phyloP scores from a whole-genome alignment of 2,329 filamentous ascomycete species.

The Pyrenochaeta sp. region DNA sequence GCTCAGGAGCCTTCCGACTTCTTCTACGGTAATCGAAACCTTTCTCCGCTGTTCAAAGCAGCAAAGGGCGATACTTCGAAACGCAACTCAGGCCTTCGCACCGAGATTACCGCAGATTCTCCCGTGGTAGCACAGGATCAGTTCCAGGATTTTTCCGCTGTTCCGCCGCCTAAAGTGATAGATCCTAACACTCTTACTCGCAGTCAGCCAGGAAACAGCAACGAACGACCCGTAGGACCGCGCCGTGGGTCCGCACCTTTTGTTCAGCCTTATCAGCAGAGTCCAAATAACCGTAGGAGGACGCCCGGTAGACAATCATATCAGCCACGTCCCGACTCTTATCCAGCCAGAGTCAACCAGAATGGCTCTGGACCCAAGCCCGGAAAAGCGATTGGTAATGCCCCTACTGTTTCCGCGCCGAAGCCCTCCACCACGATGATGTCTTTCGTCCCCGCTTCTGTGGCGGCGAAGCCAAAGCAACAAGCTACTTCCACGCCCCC shows the following conservation, averaged over 20 bases:
- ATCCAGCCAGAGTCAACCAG: slow-evolving; percentile 23
- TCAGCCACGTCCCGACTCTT: slow-evolving; percentile 35
- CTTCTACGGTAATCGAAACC: slow-evolving; percentile 56
- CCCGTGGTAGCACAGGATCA: slow-evolving; percentile 32
- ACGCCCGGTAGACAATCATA: slow-evolving; percentile 34
- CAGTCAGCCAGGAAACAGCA: slow-evolving; percentile 23
- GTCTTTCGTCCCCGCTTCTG: slow-evolving; percentile 49
- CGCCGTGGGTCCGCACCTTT: slow-evolving; percentile 39
- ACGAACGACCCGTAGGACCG: slow-evolving; percentile 20
- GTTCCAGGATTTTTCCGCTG: slow-evolving; percentile 36
- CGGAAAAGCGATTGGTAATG: slow-evolving; percentile 20
- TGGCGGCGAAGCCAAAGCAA: slow-evolving; percentile 46
- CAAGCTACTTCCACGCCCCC: slow-evolving; percentile 31
- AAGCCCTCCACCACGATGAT: slow-evolving; percentile 39
- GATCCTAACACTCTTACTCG: slow-evolving; percentile 31
- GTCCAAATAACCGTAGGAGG: slow-evolving; percentile 33
- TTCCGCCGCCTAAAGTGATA: slow-evolving; percentile 22
- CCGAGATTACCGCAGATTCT: slow-evolving; percentile 51
- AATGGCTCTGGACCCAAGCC: slow-evolving; percentile 19
- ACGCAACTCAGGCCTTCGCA: slow-evolving; percentile 55
- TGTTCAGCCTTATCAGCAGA: slow-evolving; percentile 32
- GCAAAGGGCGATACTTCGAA: slow-evolving; percentile 53
- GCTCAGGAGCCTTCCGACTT: slow-evolving; percentile 39
- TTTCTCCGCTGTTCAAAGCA: slow-evolving; percentile 60
- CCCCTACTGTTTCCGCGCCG: slow-evolving; percentile 22